A percentile compares a stretch with the other conserved stretches of the same genome.
Conservation (phyloP, 1,284 basidiomycete species). For the Moniliophthora roreri region DNA sequence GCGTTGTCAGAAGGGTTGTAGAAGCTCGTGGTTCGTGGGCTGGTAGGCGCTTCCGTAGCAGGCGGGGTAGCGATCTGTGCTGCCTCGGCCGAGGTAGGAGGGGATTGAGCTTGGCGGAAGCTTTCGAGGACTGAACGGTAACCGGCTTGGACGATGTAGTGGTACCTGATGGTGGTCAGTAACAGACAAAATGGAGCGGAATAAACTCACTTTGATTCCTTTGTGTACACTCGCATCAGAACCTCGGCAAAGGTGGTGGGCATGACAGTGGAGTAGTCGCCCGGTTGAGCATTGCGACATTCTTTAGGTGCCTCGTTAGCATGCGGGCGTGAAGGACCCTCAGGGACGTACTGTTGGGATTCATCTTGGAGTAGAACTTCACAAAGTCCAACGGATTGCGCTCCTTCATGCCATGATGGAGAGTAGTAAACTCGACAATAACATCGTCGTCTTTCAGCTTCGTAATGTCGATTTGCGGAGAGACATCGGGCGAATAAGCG, state of each 20-base stretch:
- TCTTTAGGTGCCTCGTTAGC: slow-evolving; percentile 35
- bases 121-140: slow-evolving; percentile 47
- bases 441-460: slow-evolving; percentile 45
- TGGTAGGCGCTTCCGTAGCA: background rate
- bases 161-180: too few relatives aligned
- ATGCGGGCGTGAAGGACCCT: too few relatives aligned
- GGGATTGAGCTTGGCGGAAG: background rate
- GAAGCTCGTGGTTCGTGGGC: background rate
- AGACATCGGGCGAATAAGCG: slow-evolving; percentile 11
- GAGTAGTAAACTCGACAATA: slow-evolving; percentile 56
- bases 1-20: background rate
- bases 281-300: slow-evolving; percentile 43
- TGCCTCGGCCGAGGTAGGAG: background rate
- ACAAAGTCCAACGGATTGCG: slow-evolving; percentile 67
- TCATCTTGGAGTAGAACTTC: slow-evolving; percentile 71
- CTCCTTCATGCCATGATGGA: slow-evolving; percentile 77
- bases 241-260: slow-evolving; percentile 65
- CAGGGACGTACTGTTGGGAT: slow-evolving; percentile 47
- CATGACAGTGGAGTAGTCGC: slow-evolving; percentile 63
- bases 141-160: slow-evolving; percentile 63
- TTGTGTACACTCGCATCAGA: slow-evolving; percentile 64
- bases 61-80: background rate
- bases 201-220: slow-evolving; percentile 43
- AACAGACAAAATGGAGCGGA: background rate
- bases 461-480: slow-evolving; percentile 12